Conservation (phyloP, 257 asterid species). For the Petunia axillaris region DNA sequence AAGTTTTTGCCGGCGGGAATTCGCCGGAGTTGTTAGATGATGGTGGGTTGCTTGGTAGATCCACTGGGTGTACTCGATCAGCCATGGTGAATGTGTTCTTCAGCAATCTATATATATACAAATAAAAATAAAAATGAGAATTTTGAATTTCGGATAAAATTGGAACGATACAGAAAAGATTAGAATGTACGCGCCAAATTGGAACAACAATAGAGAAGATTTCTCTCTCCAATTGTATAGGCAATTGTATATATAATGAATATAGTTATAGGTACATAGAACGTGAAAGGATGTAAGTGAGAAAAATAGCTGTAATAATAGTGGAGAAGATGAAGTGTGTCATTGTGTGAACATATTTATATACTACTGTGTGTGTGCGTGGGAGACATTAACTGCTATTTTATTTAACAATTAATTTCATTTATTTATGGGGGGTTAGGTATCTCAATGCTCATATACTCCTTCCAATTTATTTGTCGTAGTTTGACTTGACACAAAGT, state of each 20-base stretch:
- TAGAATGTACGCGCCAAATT: too few relatives aligned
- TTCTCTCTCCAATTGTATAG: neutral
- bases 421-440: neutral
- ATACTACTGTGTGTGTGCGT: too few relatives aligned
- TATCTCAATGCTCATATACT: neutral
- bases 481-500: too few relatives aligned
- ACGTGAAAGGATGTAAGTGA: neutral
- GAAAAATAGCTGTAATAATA: neutral
- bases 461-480: too few relatives aligned
- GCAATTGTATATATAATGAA: too few relatives aligned
- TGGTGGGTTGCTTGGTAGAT: slow-evolving; percentile 30
- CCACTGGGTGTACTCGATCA: slow-evolving; percentile 31
- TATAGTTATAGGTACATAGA: neutral
- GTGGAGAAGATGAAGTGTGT: neutral
- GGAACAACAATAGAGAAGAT: too few relatives aligned
- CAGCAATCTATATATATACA: neutral
- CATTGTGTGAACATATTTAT: neutral
- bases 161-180: too few relatives aligned
- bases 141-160: neutral
- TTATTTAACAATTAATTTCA: neutral
- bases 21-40: slow-evolving; percentile 20
- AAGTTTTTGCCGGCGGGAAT: slow-evolving; percentile 28
- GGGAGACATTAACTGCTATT: neutral
- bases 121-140: neutral
- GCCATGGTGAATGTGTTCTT: neutral